Percentiles rank a stretch among this genome's conserved stretches.
phyloP scores from a whole-genome alignment of 2,329 filamentous ascomycete genomes.

The Boeremia exigua region DNA sequence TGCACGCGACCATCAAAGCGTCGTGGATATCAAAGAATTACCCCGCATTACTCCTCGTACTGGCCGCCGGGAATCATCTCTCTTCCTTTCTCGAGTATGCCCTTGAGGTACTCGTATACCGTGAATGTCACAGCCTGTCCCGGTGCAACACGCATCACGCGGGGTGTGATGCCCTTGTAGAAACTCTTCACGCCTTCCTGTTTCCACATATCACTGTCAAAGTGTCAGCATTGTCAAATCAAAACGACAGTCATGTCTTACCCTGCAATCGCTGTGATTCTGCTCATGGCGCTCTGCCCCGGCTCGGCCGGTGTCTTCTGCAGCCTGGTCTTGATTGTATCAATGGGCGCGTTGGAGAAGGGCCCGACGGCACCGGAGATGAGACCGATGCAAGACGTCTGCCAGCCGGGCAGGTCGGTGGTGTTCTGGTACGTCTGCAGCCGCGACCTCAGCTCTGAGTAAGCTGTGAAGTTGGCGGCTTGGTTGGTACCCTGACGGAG shows the following conservation, averaged over 20 bases:
- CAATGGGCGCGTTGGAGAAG: constrained; percentile 94
- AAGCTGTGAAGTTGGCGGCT: constrained; percentile 95
- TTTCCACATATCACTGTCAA: constrained; percentile 61
- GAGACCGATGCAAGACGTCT: constrained; percentile 89
- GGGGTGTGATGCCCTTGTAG: constrained; percentile 98
- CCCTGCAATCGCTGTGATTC: constrained; percentile 77
- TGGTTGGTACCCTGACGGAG: constrained; percentile 96
- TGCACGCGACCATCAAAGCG: background rate
- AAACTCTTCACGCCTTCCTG: constrained; percentile 94
- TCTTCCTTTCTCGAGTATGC: constrained; percentile 54
- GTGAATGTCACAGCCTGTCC: constrained; percentile 83
- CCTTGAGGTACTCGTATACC: constrained; percentile 60
- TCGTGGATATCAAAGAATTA: constrained; percentile 23
- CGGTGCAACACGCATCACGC: constrained; percentile 96
- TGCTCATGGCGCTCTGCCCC: constrained; percentile 78
- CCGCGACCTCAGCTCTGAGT: constrained; percentile 86
- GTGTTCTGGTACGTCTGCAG: constrained; percentile 76
- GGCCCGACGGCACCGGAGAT: constrained; percentile 95
- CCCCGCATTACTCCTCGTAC: constrained; percentile 55
- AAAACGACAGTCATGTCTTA: constrained; percentile 37
- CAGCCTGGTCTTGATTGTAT: constrained; percentile 97
- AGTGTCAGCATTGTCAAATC: constrained; percentile 13
- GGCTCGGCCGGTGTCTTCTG: constrained; percentile 86
- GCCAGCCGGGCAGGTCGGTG: constrained; percentile 79
- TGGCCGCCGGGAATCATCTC: constrained; percentile 55